These are phyloP conservation scores for Corchorus capsularis DNA, from an alignment of 345 rosid genomes.

Conservation along the genomic window DNA sequence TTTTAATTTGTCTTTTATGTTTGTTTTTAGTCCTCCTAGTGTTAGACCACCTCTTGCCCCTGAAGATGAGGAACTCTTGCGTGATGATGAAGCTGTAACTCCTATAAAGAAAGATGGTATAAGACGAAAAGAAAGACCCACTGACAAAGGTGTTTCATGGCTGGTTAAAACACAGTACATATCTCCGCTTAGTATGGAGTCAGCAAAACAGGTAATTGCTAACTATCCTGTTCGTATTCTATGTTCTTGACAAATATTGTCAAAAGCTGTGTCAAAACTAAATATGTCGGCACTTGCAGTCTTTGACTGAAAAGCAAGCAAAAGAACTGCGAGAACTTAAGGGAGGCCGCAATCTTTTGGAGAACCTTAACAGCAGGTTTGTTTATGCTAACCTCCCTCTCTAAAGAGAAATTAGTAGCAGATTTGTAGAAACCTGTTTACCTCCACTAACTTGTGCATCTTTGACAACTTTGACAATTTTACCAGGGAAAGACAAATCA, in stretches of 20 bases:
- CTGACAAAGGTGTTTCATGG: slow-evolving; percentile 96
- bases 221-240: not conserved
- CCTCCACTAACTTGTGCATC: not conserved
- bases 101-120: slow-evolving; percentile 89
- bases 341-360: slow-evolving; percentile 72
- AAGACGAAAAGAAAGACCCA: slow-evolving; percentile 84
- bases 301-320: slow-evolving; percentile 93
- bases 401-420: slow-evolving; percentile 12
- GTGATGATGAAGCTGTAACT: slow-evolving; percentile 74
- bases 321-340: slow-evolving; percentile 86
- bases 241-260: slow-evolving; percentile 15
- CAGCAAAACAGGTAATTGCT: slow-evolving; percentile 75
- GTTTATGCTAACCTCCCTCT: slow-evolving; percentile 27
- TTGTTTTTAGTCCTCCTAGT: slow-evolving; percentile 64
- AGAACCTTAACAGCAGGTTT: slow-evolving; percentile 78
- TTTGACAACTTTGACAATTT: slow-evolving; percentile 14
- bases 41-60: slow-evolving; percentile 68
- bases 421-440: not conserved
- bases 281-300: slow-evolving; percentile 49
- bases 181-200: slow-evolving; percentile 82
- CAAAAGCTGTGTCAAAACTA: slow-evolving; percentile 13
- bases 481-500: slow-evolving; percentile 87
- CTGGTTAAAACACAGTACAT: slow-evolving; percentile 96
- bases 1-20: slow-evolving; percentile 21
- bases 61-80: slow-evolving; percentile 90